Percentiles rank a stretch among this genome's conserved stretches.
Evolutionary conservation across 345 rosid species (phyloP).

Genomic region (Eucalyptus victrix): DNA sequence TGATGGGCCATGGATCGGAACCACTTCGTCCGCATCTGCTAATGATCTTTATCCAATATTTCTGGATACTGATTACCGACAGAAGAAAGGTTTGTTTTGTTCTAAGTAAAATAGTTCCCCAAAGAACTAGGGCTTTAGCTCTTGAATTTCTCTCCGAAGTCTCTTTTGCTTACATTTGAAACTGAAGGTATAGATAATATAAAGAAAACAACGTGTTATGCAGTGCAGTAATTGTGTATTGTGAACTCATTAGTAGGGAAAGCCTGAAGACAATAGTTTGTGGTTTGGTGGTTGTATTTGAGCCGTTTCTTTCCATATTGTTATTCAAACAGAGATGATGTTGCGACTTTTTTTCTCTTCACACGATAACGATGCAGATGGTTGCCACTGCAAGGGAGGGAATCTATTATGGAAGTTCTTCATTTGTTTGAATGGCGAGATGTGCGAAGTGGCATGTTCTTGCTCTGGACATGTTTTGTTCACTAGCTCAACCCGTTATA

Average conservation of each 20-base stretch:
- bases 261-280: background rate
- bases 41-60: background rate
- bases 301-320: background rate
- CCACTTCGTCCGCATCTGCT: background rate
- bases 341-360: background rate
- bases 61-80: background rate
- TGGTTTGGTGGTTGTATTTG: background rate
- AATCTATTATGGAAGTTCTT: background rate
- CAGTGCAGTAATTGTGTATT: background rate
- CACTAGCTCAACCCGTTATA: accelerated
- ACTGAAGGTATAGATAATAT: background rate
- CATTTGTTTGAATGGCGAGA: background rate
- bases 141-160: background rate
- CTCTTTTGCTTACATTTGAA: background rate
- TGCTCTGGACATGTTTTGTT: background rate
- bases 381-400: background rate
- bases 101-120: background rate
- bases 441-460: background rate
- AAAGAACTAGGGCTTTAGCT: background rate
- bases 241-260: background rate
- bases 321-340: background rate
- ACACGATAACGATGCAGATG: background rate
- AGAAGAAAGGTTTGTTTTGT: background rate
- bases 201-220: background rate
- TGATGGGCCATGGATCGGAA: background rate